Conservation (phyloP, 2,329 filamentous ascomycete genomes). For the Penicillium sp. region DNA sequence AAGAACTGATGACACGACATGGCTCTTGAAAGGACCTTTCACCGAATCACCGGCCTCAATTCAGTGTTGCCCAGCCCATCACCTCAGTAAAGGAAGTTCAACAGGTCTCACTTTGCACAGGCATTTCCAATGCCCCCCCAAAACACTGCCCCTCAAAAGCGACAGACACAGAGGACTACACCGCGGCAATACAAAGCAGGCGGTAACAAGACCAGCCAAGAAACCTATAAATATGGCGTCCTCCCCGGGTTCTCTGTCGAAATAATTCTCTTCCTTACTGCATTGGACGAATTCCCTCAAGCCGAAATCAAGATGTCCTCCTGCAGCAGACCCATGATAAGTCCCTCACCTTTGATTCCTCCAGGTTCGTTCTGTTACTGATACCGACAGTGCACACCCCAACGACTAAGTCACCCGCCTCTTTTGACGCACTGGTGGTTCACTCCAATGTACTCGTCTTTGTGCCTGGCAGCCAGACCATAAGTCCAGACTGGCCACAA, state of each 20-base stretch:
- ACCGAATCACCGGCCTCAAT: background rate
- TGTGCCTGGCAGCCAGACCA: background rate
- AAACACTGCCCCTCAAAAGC: background rate
- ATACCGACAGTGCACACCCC: background rate
- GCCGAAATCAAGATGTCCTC: background rate
- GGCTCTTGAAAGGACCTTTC: background rate
- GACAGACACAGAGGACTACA: background rate
- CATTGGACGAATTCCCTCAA: background rate
- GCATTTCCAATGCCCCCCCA: background rate
- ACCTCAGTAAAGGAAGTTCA: background rate
- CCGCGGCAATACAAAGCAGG: background rate
- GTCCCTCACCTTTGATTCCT: background rate
- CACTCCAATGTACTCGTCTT: background rate
- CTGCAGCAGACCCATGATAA: background rate
- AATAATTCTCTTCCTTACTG: background rate
- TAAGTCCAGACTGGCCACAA: background rate
- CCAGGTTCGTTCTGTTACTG: background rate
- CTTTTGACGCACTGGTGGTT: background rate
- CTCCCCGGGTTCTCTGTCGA: background rate
- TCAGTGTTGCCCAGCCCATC: background rate
- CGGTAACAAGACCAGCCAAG: background rate
- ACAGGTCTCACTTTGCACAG: background rate
- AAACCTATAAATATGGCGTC: constrained; percentile 3
- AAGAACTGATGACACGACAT: no score
- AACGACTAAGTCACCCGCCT: no score